Conservation (phyloP, 208 protist genomes). For the Leptomonas seymouri region DNA sequence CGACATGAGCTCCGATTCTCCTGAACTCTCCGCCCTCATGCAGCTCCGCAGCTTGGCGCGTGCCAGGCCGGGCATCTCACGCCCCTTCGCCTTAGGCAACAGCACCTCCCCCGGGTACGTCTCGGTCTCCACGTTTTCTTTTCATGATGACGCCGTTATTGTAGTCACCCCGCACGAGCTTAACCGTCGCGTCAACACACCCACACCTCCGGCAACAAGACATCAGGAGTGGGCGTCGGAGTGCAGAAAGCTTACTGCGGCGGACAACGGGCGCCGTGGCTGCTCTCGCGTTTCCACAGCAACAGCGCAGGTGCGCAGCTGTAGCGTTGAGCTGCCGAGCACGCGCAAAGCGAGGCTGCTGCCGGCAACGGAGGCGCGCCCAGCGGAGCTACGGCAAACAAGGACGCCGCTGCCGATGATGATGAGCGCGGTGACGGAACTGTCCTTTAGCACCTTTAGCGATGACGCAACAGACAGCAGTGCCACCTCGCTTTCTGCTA, state of each 20-base stretch:
- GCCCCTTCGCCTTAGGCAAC: neutral
- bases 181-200: neutral
- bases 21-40: neutral
- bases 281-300: neutral
- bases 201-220: neutral
- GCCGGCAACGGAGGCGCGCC: neutral
- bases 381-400: neutral
- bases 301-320: neutral
- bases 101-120: neutral
- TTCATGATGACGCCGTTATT: neutral
- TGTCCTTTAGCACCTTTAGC: neutral
- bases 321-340: neutral
- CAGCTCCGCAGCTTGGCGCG: neutral
- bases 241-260: neutral
- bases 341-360: neutral
- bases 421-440: neutral
- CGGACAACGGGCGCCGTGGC: neutral
- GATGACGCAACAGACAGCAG: neutral
- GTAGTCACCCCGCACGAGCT: neutral
- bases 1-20: constrained; percentile 1
- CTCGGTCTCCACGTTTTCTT: neutral
- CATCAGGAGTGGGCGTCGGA: constrained; percentile 2
- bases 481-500: neutral
- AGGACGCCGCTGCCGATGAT: neutral
- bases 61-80: neutral